A percentile compares a stretch with the other conserved stretches of the same genome.
Evolutionary conservation across 75 land plant species (phyloP).

Genomic region (Chamaecyparis obtusa): DNA sequence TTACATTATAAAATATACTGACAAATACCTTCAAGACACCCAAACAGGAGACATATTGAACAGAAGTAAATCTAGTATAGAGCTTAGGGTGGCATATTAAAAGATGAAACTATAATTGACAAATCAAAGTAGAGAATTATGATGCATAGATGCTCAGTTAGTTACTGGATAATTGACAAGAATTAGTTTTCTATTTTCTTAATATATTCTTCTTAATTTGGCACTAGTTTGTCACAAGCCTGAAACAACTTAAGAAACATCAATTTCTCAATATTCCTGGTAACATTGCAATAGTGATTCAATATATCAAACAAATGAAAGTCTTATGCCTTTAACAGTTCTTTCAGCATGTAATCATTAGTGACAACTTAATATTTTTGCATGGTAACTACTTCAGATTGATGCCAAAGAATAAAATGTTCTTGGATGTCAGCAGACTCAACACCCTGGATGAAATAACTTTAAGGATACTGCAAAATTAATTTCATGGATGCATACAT

Average conservation of each 20-base stretch:
- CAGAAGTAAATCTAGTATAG: background rate
- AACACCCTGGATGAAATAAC: background rate
- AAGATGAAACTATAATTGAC: background rate
- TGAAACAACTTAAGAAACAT: background rate
- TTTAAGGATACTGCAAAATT: background rate
- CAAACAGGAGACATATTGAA: background rate
- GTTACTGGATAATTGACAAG: background rate
- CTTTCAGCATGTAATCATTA: background rate
- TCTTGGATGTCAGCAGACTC: background rate
- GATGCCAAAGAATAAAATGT: background rate
- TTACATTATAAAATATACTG: too few relatives aligned
- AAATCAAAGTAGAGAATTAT: background rate
- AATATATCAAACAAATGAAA: background rate
- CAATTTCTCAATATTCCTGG: background rate
- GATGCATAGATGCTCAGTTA: background rate
- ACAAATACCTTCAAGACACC: background rate
- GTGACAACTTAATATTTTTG: background rate
- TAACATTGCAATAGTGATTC: background rate
- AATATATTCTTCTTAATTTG: background rate
- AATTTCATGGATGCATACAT: background rate
- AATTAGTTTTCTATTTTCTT: too few relatives aligned
- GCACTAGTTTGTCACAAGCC: background rate
- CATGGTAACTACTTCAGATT: background rate
- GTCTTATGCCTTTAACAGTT: background rate
- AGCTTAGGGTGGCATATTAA: background rate